Base-by-base conservation (phyloP, 208 protist genomes). In the Trypanosoma vivax region DNA sequence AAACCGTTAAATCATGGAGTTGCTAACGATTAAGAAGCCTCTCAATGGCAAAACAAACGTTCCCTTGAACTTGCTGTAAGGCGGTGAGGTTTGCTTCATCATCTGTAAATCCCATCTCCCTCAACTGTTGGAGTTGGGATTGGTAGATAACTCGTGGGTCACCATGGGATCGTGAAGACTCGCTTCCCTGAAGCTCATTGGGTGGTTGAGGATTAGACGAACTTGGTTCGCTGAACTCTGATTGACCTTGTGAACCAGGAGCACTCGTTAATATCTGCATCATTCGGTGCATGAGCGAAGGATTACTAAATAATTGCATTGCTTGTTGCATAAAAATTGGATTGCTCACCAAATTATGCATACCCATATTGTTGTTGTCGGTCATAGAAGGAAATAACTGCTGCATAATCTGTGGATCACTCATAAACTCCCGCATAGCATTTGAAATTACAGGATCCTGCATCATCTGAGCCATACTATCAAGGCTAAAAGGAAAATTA, bases 31-130 rank as follows among this genome's bases (percentile, higher is more conserved):
- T 83, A 27, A 96, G 66, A 27, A 96, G 62, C 39, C 87, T 76
- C 51, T 94, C 86, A 41, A 96, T 85, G 6, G 90, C 90, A 62
- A 96, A 92, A 9, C 70, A 67, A 24, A 96, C 29, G 59, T 92
- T 96, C 0, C 90, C 90, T 37, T 92, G 79, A 18, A 80, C 62
- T 56, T 92, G 83, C 41, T 94, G 87, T 33, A 96, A 70, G 4
- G 85, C 86, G 14, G 83, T 81, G 57, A 96, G 73, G 57, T 96
- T 96, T 0, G 90, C 90, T 5, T 94, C 83, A 42, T 96, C 90
- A 45, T 94, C 94, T 10, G 90, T 84, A 67, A 96, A 96, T 14
- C 90, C 90, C 90, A 96, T 96, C 18, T 92, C 87, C 10, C 78
- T 68, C 47, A 96, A 61, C 50, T 90, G 83, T 50, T 90, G 73